phyloP scores from a whole-genome alignment of 2,329 filamentous ascomycete genomes.

The Talaromyces albobiverticillius region DNA sequence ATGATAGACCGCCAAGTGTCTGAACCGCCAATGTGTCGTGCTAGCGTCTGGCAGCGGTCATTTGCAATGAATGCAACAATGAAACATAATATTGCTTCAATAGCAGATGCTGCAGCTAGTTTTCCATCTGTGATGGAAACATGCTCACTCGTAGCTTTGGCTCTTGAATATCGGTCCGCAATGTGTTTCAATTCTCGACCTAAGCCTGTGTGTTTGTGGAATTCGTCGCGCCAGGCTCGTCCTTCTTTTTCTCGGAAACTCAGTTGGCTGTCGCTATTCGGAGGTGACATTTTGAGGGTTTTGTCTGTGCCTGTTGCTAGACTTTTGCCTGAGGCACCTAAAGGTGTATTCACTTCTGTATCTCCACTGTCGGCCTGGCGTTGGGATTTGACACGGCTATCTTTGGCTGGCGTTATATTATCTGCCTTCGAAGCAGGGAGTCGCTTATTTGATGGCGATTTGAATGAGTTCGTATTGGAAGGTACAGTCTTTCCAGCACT shows the following conservation, averaged over 20 bases:
- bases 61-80: conserved; percentile 46
- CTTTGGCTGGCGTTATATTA: conserved; percentile 44
- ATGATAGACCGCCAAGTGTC: conserved; percentile 47
- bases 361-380: conserved; percentile 40
- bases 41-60: conserved; percentile 36
- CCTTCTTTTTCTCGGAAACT: conserved; percentile 33
- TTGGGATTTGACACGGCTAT: conserved; percentile 34
- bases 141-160: conserved; percentile 23
- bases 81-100: conserved; percentile 48
- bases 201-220: conserved; percentile 40
- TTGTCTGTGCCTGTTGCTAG: conserved; percentile 24
- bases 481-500: conserved; percentile 8
- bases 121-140: conserved; percentile 32
- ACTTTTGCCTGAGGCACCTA: conserved; percentile 25
- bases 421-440: conserved; percentile 21
- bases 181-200: conserved; percentile 48
- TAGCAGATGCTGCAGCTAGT: conserved; percentile 36
- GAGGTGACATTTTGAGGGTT: conserved; percentile 26
- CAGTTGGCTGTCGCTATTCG: conserved; percentile 22
- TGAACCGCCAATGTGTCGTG: conserved; percentile 37
- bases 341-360: conserved; percentile 40
- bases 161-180: conserved; percentile 33
- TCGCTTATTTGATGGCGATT: conserved; percentile 19
- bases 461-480: conserved; percentile 6
- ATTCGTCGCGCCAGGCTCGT: conserved; percentile 43